Base-by-base conservation (phyloP, 768 basidiomycete genomes). In the Saitozyma podzolica region DNA sequence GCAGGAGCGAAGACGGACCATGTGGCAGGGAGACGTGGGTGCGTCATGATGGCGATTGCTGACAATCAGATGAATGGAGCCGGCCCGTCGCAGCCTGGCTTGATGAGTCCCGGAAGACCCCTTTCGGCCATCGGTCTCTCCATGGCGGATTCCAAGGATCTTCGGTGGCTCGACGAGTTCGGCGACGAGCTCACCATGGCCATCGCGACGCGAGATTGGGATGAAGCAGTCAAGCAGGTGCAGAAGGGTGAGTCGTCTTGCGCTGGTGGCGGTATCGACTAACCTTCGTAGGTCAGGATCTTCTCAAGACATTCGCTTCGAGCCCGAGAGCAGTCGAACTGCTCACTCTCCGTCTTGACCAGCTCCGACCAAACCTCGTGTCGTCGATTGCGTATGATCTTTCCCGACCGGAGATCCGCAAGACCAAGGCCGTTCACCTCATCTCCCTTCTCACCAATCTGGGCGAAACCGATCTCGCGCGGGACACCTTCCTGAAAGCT, bases 121-220 rank as follows among this genome's bases (percentile, higher is more conserved):
- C 89, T 86, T 81, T 86, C 13, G 87, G 91, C 64, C 79, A 91
- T 29, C 85, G 86, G 1, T 81, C 82, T 60, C 83, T 83, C 66
- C 83, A 84, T 19, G 87, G 86, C 50, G 80, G 84, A 64, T 74
- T 77, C 52, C 66, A 84, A 86, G 54, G 92, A 96, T 77, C 82
- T 87, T 0, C 85, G 88, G n/a, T 96, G 89, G 86, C 85, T 90
- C 10, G 87, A 88, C 50, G 93, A 97, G 58, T 95, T 91, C 83
- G 87, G 89, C 6, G 96, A 99, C 72, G 87, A 94, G 50, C 80
- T 97, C 20, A 90, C 90, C 0, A 92, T 98, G 6, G 87, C 92
- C 0, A 93, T 97, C 61, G 89, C 94, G 0, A 81, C 93, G 51
- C 85, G 90, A 54, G 86, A 91, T 66, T 98, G 94, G 90, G 86